Base-by-base conservation (phyloP, 176 grass and related monocot species). In the Oryza glaberrima region DNA sequence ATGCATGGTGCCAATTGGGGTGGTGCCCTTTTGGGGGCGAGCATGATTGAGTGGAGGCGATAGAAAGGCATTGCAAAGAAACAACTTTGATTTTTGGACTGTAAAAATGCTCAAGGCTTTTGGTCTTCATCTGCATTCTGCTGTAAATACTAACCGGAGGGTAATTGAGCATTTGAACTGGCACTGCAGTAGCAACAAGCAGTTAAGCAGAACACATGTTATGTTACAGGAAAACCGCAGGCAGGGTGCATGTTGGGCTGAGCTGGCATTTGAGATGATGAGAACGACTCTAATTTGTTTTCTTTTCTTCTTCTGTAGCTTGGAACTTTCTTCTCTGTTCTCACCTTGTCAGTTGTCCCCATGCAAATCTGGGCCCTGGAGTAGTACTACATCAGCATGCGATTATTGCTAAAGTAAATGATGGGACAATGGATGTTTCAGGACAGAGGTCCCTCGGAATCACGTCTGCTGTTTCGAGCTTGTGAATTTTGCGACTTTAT, bases 21-120 rank as follows among this genome's bases (percentile, higher is more conserved):
- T 4, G 4, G 64, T 72, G 28, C 8, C 72, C 66, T 72, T 67
- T 43, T 6, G 11, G 6, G 6, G 70, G 44, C 47, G 4, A 64
- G 32, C 0, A 73, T 78, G 67, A 83, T 80, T 76, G 70, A 88
- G 66, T 75, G 68, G 70, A 88, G 66, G 20, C 48, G 20, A 70
- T 79, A 69, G 58, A 81, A 87, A 51, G 48, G 11, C 5, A 10
- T 3, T 7, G n/a, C 30, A 15, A 1, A 17, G 26, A 67, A 36
- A 49, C 14, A 79, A 77, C 56, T 49, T 35, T 41, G 49, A 71
- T 72, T 14, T 14, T 72, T 14, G 13, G 9, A 52, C 34, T 12
- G 66, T 71, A 36, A 77, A 77, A 88, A 56, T 20, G 7, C 2
- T 46, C 20, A 6, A 65, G 9, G 9, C 2, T 35, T 72, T 69